These are phyloP conservation scores for Populus hybrid DNA, from an alignment of 441 rosid species.

Conservation along the genomic window DNA sequence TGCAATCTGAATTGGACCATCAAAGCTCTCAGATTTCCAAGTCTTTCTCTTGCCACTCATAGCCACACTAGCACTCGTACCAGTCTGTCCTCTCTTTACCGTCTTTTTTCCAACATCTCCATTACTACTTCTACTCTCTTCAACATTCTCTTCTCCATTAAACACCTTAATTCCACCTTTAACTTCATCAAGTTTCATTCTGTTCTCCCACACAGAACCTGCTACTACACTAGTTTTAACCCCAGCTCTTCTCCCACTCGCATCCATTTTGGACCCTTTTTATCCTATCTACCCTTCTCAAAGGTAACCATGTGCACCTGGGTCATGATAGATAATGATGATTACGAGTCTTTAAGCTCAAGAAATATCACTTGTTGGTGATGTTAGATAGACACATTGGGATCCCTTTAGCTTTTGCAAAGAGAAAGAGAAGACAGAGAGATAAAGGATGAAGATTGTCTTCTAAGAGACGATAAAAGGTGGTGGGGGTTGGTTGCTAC, in stretches of 20 bases:
- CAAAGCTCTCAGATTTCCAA: too few relatives aligned
- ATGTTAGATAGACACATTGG: neutral
- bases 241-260: conserved; percentile 35
- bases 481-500: neutral
- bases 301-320: conserved; percentile 19
- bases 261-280: conserved; percentile 37
- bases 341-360: conserved; percentile 34
- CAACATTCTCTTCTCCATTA: conserved; percentile 32
- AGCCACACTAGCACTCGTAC: too few relatives aligned
- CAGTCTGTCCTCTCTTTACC: conserved; percentile 19
- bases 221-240: conserved; percentile 38
- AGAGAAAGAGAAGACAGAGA: neutral
- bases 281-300: neutral
- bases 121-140: neutral
- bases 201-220: too few relatives aligned
- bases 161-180: conserved; percentile 52
- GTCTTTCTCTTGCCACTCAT: too few relatives aligned
- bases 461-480: conserved; percentile 3
- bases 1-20: too few relatives aligned
- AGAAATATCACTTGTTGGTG: conserved; percentile 36
- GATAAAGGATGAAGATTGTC: conserved; percentile 1
- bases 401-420: conserved; percentile 13
- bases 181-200: conserved; percentile 18
- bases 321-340: conserved; percentile 28
- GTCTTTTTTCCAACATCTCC: conserved; percentile 6